Base-by-base conservation (phyloP, 2,329 filamentous ascomycete genomes). In the Penicillium rolfsii region DNA sequence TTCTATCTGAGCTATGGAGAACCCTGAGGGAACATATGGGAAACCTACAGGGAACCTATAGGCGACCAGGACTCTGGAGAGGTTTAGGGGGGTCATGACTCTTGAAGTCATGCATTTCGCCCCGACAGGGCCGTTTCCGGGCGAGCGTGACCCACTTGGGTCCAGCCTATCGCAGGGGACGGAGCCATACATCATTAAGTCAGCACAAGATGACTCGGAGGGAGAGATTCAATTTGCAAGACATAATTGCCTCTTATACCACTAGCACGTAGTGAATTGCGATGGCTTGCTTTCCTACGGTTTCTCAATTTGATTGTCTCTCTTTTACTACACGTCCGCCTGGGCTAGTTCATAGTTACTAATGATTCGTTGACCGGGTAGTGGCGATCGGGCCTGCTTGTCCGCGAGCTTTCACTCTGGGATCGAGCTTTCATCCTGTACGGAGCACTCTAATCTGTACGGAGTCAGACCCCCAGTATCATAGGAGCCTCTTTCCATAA, bases 41-140 rank as follows among this genome's bases (percentile, higher is more conserved):
- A 22, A 22, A 22, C 19, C 19, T 22, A 22, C 24, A 1, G 26
- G 14, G 16, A 7, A 30, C 49, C 36, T 28, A 40, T 4, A 28
- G 35, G 24, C 57, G 49, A 40, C 8, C 24, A 8, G 6, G 49
- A 14, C 40, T 9, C 24, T 4, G 6, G 49, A 16, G n/a, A 33
- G 12, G 26, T 4, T 52, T 12, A 35, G n/a, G 22, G 36, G 11
- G 19, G 16, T 26, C 50, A 24, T 6, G 35, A 53, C 50, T 53
- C 50, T 53, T 53, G 50, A 53, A 53, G 50, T 53, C 50, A 53
- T 53, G 33, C 35, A 22, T 53, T 26, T 52, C 11, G 28, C n/a
- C 49, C 50, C 50, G 50, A 53, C 50, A 24, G 50, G 41, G 50
- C 50, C 50, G 50, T 53, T 53, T 53, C 26, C 50, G 35, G 35